A percentile compares a stretch with the other conserved stretches of the same genome.
Evolutionary conservation across 352 stramenopile genomes (phyloP).

Genomic region (Globisporangium splendens): DNA sequence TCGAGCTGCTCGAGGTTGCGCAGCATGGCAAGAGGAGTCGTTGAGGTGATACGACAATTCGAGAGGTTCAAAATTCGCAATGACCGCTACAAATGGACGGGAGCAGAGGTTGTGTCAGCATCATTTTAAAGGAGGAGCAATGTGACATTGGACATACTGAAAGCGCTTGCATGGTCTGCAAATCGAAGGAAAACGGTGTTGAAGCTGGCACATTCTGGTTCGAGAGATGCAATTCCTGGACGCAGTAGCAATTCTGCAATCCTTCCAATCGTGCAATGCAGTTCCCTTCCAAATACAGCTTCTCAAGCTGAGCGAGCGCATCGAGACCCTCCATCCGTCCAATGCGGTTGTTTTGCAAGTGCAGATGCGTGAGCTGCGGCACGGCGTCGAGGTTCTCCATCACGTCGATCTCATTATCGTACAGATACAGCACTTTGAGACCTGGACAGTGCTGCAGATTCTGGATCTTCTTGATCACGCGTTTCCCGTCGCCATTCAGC

Average conservation of each 20-base stretch:
- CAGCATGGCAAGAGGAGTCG: slow-evolving; percentile 26
- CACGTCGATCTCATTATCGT: slow-evolving; percentile 62
- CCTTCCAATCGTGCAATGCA: slow-evolving; percentile 56
- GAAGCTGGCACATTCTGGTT: slow-evolving; percentile 42
- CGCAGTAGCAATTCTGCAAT: slow-evolving; percentile 25
- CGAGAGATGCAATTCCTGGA: slow-evolving; percentile 68
- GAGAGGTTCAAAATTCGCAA: slow-evolving; percentile 61
- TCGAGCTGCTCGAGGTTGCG: slow-evolving; percentile 54
- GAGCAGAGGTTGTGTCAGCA: neutral
- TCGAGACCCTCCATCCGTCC: slow-evolving; percentile 48
- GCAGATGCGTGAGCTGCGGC: slow-evolving; percentile 58
- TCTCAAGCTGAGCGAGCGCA: slow-evolving; percentile 42
- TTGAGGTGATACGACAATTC: slow-evolving; percentile 42
- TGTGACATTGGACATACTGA: slow-evolving; percentile 22
- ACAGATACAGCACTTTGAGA: slow-evolving; percentile 74
- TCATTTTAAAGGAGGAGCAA: no score
- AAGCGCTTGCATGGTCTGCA: slow-evolving; percentile 33
- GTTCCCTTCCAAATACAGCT: slow-evolving; percentile 73
- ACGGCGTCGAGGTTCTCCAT: slow-evolving; percentile 53
- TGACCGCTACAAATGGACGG: slow-evolving; percentile 24
- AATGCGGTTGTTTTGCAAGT: slow-evolving; percentile 72
- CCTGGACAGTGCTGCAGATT: slow-evolving; percentile 62
- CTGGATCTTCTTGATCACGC: slow-evolving; percentile 42
- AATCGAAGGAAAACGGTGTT: slow-evolving; percentile 43
- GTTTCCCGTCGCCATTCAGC: slow-evolving; percentile 39